Base-by-base conservation (phyloP, 2,329 filamentous ascomycete genomes). In the Xylariales sp. region DNA sequence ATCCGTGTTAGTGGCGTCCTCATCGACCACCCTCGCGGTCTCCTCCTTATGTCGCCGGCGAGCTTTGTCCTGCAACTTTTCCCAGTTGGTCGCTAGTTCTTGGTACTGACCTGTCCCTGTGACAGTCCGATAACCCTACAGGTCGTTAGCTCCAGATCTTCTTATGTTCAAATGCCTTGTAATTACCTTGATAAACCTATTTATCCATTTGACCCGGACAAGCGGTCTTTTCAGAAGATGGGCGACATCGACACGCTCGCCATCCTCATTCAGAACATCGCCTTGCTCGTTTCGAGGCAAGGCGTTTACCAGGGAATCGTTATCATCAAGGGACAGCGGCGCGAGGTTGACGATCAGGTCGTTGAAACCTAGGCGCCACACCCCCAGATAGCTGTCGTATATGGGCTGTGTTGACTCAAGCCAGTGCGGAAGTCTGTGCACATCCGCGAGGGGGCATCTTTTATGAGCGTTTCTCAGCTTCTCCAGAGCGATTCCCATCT, bases 331-430 rank as follows among this genome's bases (percentile, higher is more conserved):
- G 2, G 66, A 64, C 4, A 80, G 78, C 6, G 88, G 86, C 1
- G 88, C 89, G 24, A 97, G 78, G 58, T 95, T 97, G 53, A 98
- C 88, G 37, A 97, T 82, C 15, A 98, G 80, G 58, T 95, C 90
- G 55, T 95, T 86, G 62, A 97, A 98, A 1, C 93, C 93, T 35
- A 97, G 74, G 21, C 89, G 78, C 93, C 93, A 98, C 6, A 85
- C 82, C 56, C 81, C 80, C 22, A 97, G 73, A 59, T 97, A 98
- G 55, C 88, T 83, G 46, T 81, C 74, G 59, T 98, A 98, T 8
- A 91, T 76, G 42, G 82, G 80, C 33, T 86, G 79, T 1, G 88
- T 82, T 15, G 78, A 80, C 42, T 88, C 79, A 2, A 90, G 85
- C 93, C 93, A 98, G 29, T 73, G 74, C 8, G 94, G 70, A 39